phyloP scores from a whole-genome alignment of 768 basidiomycete genomes.

The Psilocybe cyanescens region DNA sequence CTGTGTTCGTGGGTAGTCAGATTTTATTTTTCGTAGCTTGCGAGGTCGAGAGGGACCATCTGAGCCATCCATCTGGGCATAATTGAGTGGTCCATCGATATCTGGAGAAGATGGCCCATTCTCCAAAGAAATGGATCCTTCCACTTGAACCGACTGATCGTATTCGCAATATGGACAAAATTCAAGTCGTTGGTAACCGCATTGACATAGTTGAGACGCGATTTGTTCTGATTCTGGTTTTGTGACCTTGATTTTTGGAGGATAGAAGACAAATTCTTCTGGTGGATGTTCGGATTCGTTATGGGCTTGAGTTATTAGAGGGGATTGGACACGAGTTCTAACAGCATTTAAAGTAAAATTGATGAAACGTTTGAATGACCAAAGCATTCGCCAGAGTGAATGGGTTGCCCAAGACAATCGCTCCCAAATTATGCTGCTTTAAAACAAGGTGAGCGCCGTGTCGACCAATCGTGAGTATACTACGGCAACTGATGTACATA shows the following conservation, averaged over 20 bases:
- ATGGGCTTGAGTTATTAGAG: not conserved
- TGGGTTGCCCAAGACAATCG: not conserved
- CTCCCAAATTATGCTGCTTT: not conserved
- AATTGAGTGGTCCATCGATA: not conserved
- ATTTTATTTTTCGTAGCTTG: conserved; percentile 25
- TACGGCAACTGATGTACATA: not conserved
- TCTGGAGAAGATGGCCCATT: not conserved
- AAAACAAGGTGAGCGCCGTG: not conserved
- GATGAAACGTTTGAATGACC: conserved; percentile 18
- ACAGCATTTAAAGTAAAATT: conserved; percentile 16
- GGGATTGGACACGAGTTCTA: not conserved
- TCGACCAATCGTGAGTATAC: not conserved
- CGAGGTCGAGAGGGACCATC: conserved; percentile 3
- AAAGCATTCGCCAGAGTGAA: conserved; percentile 15
- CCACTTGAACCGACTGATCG: conserved; percentile 11
- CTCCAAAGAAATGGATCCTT: conserved; percentile 7
- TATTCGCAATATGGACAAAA: conserved; percentile 30
- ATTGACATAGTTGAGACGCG: conserved; percentile 12
- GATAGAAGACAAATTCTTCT: not conserved
- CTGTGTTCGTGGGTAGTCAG: conserved; percentile 21
- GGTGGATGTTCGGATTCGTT: not conserved
- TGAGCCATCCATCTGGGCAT: conserved; percentile 5
- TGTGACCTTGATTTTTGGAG: conserved; percentile 1
- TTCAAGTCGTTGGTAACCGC: conserved; percentile 17
- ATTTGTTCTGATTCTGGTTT: not conserved